Evolutionary conservation across 108 stramenopile species (phyloP), one percentile per base, ranked within the genome.

Genomic region (Cyclotella kingstonii): DNA sequence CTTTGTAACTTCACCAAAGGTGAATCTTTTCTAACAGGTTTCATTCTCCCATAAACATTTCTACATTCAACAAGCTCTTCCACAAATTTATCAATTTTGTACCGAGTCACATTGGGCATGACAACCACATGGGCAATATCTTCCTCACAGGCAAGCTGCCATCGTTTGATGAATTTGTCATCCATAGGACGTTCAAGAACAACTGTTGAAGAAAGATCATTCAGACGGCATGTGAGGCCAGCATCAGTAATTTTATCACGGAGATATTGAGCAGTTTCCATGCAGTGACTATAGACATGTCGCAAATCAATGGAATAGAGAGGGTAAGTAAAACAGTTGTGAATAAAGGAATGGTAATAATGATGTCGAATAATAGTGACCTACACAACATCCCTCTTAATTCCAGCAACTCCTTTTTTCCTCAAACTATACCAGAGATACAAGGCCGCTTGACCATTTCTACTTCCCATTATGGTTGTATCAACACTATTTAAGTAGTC

Each of bases 61-160:
- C 55, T 77, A 48, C 70, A 75, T 41, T 84, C 76, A 12, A 75
- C 62, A 50, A 93, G 69, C 51, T 93, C 87, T 49, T 84, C 76
- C 9, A 93, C 86, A 65, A 93, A 93, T 34, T 75, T 71, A 55
- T 93, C 86, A 78, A 93, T 93, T 60, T 93, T 93, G 29, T 48
- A 35, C 35, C 54, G 51, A 18, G 91, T 93, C 8, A 93, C 83
- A 66, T 93, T 93, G 52, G 91, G 91, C 91, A 93, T 93, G 47
- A 93, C 91, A 2, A 93, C 91, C 22, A 93, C 91, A 61, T 93
- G 91, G 14, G 87, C 87, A 77, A 93, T 93, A 60, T 93, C 91
- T 52, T 93, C 87, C 54, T 93, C 87, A 55, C 91, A 93, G 18
- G 91, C 91, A 17, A 93, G 68, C 59, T 89, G 87, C 91, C 91